Evolutionary conservation across 371 early-diverging fungal species (phyloP), one percentile per base, ranked within the genome.

Genomic region (Paramicrosporidium saccamoebae): DNA sequence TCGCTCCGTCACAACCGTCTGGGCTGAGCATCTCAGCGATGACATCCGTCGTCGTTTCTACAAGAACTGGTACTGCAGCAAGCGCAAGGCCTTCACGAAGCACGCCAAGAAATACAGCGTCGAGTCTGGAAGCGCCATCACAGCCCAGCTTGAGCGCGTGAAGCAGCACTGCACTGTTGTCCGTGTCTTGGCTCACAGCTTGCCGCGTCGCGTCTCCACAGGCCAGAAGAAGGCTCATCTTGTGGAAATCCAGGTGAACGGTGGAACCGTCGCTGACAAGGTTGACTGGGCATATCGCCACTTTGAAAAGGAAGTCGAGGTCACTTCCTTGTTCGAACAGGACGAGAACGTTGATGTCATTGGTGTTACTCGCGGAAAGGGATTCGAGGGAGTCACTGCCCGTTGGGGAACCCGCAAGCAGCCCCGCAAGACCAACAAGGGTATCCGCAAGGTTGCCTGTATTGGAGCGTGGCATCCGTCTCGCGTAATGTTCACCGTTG

Each of bases 381-480:
- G 99, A 59, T 86, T 73, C 58, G 77, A 79, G 58, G 95, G 99
- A 59, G 88, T 88, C 41, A 86, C 94, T 33, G 73, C 72, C 45
- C 86, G 98, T 71, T 98, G 92, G 92, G 98, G 98, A 43, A 82
- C 86, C 50, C 94, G 84, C 64, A 98, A 90, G 66, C 73, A 94
- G 35, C 98, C 95, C 29, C 67, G 96, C 52, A 98, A 98, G 77
- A 92, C 96, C 22, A 92, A 92, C 58, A 78, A 78, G 55, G 98
- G 98, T 77, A 65, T 84, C 36, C 75, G 98, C 46, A 98, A 98
- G 74, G 95, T 98, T 37, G 98, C 96, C 41, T 98, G 98, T 72
- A 96, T 98, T 47, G 98, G 98, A 51, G 95, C 98, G 32, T 98
- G 98, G 98, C 98, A 98, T 64, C 98, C 98, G 46, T 59, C 73